Conservation (phyloP, 768 basidiomycete genomes). For the Pulveroboletus frians region DNA sequence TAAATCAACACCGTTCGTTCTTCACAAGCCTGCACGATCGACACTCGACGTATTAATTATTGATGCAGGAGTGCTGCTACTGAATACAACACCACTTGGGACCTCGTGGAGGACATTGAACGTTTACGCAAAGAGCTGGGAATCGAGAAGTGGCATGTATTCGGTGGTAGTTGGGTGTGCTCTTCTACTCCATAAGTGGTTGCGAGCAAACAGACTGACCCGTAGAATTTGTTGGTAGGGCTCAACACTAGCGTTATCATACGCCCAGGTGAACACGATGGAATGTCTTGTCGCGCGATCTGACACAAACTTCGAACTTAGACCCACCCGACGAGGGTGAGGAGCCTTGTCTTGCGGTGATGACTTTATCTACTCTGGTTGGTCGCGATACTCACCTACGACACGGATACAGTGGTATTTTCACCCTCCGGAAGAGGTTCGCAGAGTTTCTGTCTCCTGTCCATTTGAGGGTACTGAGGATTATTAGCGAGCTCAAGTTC, state of each 20-base stretch:
- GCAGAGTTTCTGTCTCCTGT: not conserved
- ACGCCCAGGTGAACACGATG: slow-evolving; percentile 60
- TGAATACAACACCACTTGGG: slow-evolving; percentile 92
- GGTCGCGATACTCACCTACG: not conserved
- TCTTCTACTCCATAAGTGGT: not conserved
- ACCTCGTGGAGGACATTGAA: slow-evolving; percentile 88
- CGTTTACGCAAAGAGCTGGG: slow-evolving; percentile 67
- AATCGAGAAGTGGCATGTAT: slow-evolving; percentile 89
- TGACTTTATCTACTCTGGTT: slow-evolving; percentile 4
- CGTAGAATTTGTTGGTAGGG: slow-evolving; percentile 42
- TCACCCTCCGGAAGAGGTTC: slow-evolving; percentile 76
- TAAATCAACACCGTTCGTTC: slow-evolving; percentile 72
- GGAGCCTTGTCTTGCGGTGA: slow-evolving; percentile 71
- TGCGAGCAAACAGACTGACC: not conserved
- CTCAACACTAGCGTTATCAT: slow-evolving; percentile 79
- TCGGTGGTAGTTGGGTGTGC: slow-evolving; percentile 87
- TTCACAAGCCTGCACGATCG: not conserved
- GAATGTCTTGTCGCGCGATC: not conserved
- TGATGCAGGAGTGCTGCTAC: slow-evolving; percentile 59
- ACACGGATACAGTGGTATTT: slow-evolving; percentile 62
- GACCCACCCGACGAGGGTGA: slow-evolving; percentile 78
- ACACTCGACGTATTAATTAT: slow-evolving; percentile 1
- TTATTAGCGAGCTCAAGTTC: slow-evolving; percentile 68
- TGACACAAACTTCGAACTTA: slow-evolving; percentile 25
- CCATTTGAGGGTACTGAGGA: not conserved